Base-by-base conservation (phyloP, 2,329 filamentous ascomycete genomes). In the Cryphonectria nitschkei region DNA sequence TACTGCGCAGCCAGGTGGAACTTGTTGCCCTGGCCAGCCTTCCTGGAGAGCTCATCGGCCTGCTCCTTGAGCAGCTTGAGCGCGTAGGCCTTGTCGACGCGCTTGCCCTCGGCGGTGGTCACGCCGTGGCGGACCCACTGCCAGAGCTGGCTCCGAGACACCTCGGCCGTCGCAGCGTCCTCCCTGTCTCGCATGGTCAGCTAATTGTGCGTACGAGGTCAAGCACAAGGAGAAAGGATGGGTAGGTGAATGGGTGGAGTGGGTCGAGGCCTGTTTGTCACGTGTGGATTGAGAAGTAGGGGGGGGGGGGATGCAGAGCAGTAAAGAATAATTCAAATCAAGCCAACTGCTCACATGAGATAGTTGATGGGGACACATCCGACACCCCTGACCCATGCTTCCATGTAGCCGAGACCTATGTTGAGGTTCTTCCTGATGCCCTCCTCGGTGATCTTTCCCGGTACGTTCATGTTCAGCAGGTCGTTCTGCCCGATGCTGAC, bases 341-440 rank as follows among this genome's bases (percentile, higher is more conserved):
- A 9, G n/a, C 37, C n/a, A 54, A 50, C 66, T 81, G 46, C 82
- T 79, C 82, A 89, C 95, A 98, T 98, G 69, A 98, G 87, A 81
- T 92, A 97, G 87, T 98, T 98, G 84, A 98, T 98, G 65, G 96
- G 96, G 68, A 98, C 95, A 78, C 96, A 99, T 70, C 96, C 96
- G 32, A 98, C 88, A 46, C 95, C 96, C 73, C 95, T 92, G 72
- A 98, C 87, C 96, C 96, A 99, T 73, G 94, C 96, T 84, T 99
- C 96, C 95, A 98, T 99, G 84, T 99, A 99, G 67, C 93, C 92
- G 7, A 99, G 89, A 54, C 95, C 96, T 75, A 99, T 98, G 84
- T 94, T 95, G 75, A 99, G 87, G 85, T 98, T 99, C 90, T 98
- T 97, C 79, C 93, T 90, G 84, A 99, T 98, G 70, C 96, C 96